Evolutionary conservation across 1,284 basidiomycete species (phyloP).

Genomic region (Rhizoctonia solani): DNA sequence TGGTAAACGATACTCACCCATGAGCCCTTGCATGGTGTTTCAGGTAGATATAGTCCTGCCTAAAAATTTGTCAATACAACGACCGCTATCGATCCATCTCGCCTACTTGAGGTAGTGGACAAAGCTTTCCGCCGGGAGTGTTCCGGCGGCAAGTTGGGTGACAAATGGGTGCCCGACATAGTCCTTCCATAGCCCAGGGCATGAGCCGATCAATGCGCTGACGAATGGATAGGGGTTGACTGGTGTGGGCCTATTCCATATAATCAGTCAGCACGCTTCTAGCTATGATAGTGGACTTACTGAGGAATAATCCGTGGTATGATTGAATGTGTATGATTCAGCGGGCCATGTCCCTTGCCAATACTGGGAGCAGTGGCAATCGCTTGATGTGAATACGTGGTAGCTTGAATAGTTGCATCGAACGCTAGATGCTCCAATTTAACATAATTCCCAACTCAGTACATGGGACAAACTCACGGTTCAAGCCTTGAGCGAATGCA

Average conservation of each 20-base stretch:
- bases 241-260: conserved; percentile 56
- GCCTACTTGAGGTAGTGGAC: conserved; percentile 82
- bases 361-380: conserved; percentile 71
- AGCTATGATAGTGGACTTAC: conserved; percentile 47
- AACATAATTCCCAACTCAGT: neutral
- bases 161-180: conserved; percentile 88
- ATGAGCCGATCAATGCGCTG: conserved; percentile 65
- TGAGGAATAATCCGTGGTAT: conserved; percentile 56
- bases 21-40: conserved; percentile 79
- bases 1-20: conserved; percentile 50
- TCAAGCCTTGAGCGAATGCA: conserved; percentile 59
- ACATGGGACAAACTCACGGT: conserved; percentile 49
- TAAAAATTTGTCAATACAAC: conserved; percentile 42
- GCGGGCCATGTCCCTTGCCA: conserved; percentile 80
- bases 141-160: conserved; percentile 70
- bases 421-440: conserved; percentile 3
- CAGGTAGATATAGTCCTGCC: conserved; percentile 77
- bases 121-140: conserved; percentile 67
- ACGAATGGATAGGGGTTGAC: conserved; percentile 71
- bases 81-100: neutral
- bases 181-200: conserved; percentile 64
- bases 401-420: conserved; percentile 55
- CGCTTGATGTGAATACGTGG: conserved; percentile 74
- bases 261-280: neutral
- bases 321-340: conserved; percentile 84